Evolutionary conservation across 176 grass and related monocot species (phyloP), one percentile per base, ranked within the genome.

Genomic region (Carex myosuroides): DNA sequence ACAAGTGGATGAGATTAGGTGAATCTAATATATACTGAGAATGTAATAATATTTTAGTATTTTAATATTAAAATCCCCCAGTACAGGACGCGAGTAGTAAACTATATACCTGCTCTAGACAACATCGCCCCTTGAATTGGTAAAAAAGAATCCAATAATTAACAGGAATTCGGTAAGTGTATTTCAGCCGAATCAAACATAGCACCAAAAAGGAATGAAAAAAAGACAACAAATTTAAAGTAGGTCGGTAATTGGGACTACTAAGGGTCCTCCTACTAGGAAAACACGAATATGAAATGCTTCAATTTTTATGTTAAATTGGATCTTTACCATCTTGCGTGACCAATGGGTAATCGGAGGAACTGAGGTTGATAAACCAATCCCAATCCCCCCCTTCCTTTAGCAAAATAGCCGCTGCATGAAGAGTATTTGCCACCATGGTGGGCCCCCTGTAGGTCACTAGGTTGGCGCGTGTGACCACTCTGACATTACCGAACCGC

Each of bases 371-470:
- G 86, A 97, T 93, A 87, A 97, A 97, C 94, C 91, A 97, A 9
- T 97, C 94, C 94, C 94, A 97, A 35, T 97, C 89, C 21, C 86
- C 88, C 6, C 86, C 90, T 30, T 97, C 90, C 16, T 86, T 87
- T 3, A 97, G 90, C 44, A 97, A 89, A 81, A 97, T 90, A 10
- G 94, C 91, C 0, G 90, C 91, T 11, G 94, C 94, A 81, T 97
- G 94, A 79, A 97, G 94, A 60, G 94, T 97, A 89, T 94, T 97
- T 5, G 94, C 91, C 1, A 97, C 92, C 94, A 97, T 97, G 82
- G 94, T 97, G 60, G 91, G 94, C 0, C 94, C 91, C 6, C 94
- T 86, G 84, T 97, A 97, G 79, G 94, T 97, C 57, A 97, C 92
- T 3, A 97, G 90, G 84, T 97, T 97, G 6, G 92, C 94, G 50